Evolutionary conservation across 2,329 filamentous ascomycete species (phyloP).

Genomic region (Botrytis aclada): DNA sequence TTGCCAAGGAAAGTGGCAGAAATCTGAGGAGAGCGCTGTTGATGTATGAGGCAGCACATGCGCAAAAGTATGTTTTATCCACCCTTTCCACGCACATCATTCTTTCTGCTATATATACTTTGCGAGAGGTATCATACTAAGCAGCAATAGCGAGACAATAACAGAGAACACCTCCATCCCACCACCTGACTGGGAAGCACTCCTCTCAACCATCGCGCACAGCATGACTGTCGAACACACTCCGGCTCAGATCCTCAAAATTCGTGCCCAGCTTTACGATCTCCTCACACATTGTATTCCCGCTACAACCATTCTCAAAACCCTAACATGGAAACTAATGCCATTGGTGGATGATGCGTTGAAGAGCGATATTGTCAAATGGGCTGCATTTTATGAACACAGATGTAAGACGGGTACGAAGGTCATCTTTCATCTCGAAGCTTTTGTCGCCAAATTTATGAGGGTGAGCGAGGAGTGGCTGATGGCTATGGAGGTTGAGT

Average conservation of each 20-base stretch:
- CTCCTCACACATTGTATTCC: conserved; percentile 96
- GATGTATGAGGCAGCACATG: conserved; percentile 97
- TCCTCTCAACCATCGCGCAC: conserved; percentile 84
- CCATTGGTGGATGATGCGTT: conserved; percentile 81
- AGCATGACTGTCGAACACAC: conserved; percentile 93
- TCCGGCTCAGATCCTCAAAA: conserved; percentile 81
- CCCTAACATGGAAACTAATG: conserved; percentile 89
- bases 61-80: conserved; percentile 73
- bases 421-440: conserved; percentile 96
- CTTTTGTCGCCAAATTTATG: conserved; percentile 99
- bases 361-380: conserved; percentile 89
- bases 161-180: conserved; percentile 85
- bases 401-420: conserved; percentile 88
- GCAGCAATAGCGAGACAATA: conserved; percentile 70
- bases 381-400: conserved; percentile 97
- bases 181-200: conserved; percentile 93
- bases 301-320: conserved; percentile 89
- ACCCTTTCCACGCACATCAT: background rate
- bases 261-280: conserved; percentile 94
- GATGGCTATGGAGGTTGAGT: conserved; percentile 76
- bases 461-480: conserved; percentile 85
- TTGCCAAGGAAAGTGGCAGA: conserved; percentile 85
- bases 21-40: conserved; percentile 87
- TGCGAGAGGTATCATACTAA: background rate
- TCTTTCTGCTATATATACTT: background rate